Evolutionary conservation across 2,329 filamentous ascomycete species (phyloP).

Genomic region (Phaeosphaeria sp.): DNA sequence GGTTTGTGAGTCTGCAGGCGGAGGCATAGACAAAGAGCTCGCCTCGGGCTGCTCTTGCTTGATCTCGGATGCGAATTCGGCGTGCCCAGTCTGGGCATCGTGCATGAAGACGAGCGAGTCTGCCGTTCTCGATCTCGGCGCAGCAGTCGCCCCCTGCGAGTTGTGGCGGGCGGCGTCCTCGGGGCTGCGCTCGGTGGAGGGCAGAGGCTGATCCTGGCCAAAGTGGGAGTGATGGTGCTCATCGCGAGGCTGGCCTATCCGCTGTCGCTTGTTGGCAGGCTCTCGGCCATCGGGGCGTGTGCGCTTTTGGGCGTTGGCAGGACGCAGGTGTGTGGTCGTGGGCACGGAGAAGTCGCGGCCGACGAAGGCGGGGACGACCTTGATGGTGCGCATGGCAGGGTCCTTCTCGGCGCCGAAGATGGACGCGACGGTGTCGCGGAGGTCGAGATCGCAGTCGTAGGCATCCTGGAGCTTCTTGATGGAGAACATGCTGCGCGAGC

Average conservation of each 20-base stretch:
- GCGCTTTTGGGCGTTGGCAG: constrained; percentile 31
- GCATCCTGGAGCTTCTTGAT: constrained; percentile 48
- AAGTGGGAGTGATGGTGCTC: constrained; percentile 12
- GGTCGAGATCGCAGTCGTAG: constrained; percentile 46
- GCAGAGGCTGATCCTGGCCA: constrained; percentile 34
- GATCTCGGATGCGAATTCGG: constrained; percentile 21
- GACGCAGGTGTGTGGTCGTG: constrained; percentile 37
- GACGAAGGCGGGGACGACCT: constrained; percentile 36
- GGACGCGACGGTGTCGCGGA: constrained; percentile 43
- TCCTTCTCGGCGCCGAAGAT: constrained; percentile 42
- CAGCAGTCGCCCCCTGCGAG: neutral
- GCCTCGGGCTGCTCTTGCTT: constrained; percentile 39
- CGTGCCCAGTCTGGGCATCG: constrained; percentile 23
- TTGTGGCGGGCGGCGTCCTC: neutral
- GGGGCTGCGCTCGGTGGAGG: constrained; percentile 28
- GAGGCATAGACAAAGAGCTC: neutral
- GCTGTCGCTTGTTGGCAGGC: constrained; percentile 29
- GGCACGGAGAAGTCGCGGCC: constrained; percentile 44
- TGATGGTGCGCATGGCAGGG: constrained; percentile 34
- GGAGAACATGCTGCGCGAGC: constrained; percentile 29
- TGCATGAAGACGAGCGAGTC: constrained; percentile 26
- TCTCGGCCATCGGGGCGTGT: constrained; percentile 15
- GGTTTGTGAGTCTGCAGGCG: neutral
- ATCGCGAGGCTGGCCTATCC: constrained; percentile 26
- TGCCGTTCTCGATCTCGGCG: constrained; percentile 21